Evolutionary conservation across 1,284 basidiomycete genomes (phyloP).

Genomic region (Naganishia cerealis): DNA sequence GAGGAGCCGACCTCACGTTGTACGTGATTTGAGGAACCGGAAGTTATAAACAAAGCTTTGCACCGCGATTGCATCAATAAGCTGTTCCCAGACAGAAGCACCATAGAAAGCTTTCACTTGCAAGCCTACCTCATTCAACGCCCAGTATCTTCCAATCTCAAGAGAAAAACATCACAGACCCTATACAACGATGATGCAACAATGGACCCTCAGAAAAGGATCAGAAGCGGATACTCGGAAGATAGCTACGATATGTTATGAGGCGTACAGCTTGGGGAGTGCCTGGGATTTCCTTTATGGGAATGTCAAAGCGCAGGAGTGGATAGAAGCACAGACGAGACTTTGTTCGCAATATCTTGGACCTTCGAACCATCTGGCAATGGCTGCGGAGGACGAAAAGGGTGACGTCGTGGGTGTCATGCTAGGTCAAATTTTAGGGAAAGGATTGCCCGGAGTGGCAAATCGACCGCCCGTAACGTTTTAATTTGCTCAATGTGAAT

Average conservation of each 20-base stretch:
- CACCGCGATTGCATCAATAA: too few relatives aligned
- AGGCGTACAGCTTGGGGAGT: background rate
- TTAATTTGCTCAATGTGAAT: too few relatives aligned
- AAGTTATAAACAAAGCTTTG: too few relatives aligned
- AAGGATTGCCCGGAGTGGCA: too few relatives aligned
- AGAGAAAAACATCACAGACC: background rate
- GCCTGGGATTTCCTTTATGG: background rate
- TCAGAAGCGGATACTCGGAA: background rate
- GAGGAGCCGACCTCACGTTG: too few relatives aligned
- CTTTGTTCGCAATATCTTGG: constrained; percentile 3
- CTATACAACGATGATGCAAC: background rate
- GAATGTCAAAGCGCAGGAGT: background rate
- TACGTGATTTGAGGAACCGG: too few relatives aligned
- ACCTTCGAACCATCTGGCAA: background rate
- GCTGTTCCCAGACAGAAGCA: too few relatives aligned
- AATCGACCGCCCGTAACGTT: too few relatives aligned
- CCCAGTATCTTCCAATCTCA: too few relatives aligned
- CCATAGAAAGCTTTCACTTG: too few relatives aligned
- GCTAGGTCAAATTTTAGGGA: too few relatives aligned
- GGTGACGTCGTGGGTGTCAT: background rate
- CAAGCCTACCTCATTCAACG: too few relatives aligned
- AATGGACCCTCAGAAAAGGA: background rate
- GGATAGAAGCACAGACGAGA: background rate
- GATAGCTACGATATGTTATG: background rate
- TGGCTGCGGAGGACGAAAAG: background rate